A percentile compares a stretch with the other conserved stretches of the same genome.
These are phyloP conservation scores for Torulaspora delbrueckii DNA, from an alignment of 805 yeast genomes.

Conservation along the genomic window DNA sequence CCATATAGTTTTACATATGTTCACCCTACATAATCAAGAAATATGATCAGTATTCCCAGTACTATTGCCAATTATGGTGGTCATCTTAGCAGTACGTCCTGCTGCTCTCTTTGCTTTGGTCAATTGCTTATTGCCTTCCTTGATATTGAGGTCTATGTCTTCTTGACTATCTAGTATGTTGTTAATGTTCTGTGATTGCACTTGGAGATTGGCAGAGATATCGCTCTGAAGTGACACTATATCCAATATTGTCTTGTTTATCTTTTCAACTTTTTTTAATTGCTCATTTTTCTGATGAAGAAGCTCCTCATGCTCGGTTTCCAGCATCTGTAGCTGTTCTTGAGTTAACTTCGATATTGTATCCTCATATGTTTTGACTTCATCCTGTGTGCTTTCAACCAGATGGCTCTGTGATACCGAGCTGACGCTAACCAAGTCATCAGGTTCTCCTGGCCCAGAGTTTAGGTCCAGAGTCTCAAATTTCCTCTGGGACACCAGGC, in stretches of 20 bases:
- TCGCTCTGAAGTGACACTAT: slow-evolving; percentile 72
- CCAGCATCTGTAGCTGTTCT: slow-evolving; percentile 54
- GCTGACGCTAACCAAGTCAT: slow-evolving; percentile 18
- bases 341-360: slow-evolving; percentile 38
- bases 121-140: slow-evolving; percentile 65
- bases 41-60: slow-evolving; percentile 52
- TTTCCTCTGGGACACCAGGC: slow-evolving; percentile 42
- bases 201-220: slow-evolving; percentile 62
- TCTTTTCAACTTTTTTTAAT: slow-evolving; percentile 51
- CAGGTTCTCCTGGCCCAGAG: slow-evolving; percentile 24
- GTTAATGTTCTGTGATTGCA: slow-evolving; percentile 67
- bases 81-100: slow-evolving; percentile 53
- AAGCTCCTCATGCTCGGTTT: slow-evolving; percentile 53
- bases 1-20: background rate
- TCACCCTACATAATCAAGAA: slow-evolving; percentile 47
- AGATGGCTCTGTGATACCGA: slow-evolving; percentile 31
- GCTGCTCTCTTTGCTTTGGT: slow-evolving; percentile 63
- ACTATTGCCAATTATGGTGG: slow-evolving; percentile 53
- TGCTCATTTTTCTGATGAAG: slow-evolving; percentile 55
- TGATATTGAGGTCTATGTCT: slow-evolving; percentile 58
- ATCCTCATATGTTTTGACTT: slow-evolving; percentile 36
- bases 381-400: slow-evolving; percentile 29
- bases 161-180: slow-evolving; percentile 61
- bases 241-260: slow-evolving; percentile 63
- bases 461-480: slow-evolving; percentile 32